Evolutionary conservation across 768 basidiomycete species (phyloP).

Genomic region (Pilatotrama ljubarskyi): DNA sequence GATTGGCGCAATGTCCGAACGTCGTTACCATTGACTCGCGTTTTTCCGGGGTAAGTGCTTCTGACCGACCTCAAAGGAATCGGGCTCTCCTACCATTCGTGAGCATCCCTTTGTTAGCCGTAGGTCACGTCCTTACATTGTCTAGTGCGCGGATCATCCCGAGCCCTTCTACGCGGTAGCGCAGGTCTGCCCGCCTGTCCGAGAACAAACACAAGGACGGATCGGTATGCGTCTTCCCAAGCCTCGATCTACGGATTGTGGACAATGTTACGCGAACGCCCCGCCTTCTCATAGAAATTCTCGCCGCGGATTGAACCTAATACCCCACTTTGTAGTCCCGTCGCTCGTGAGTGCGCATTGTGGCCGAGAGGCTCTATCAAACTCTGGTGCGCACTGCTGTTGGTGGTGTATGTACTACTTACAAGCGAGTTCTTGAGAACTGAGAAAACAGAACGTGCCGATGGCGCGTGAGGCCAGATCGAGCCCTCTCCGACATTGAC

Average conservation of each 20-base stretch:
- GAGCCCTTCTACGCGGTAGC: not conserved
- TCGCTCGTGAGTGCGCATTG: not conserved
- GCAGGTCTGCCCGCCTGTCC: not conserved
- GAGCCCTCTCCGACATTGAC: not conserved
- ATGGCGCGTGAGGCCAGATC: not conserved
- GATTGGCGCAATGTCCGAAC: conserved; percentile 12
- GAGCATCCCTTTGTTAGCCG: conserved; percentile 1
- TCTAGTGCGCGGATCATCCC: conserved; percentile 10
- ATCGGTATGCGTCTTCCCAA: conserved; percentile 3
- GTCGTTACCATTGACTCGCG: conserved; percentile 1
- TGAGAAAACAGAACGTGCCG: no score
- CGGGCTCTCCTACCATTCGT: not conserved
- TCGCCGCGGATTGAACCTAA: not conserved
- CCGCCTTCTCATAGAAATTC: not conserved
- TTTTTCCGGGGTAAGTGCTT: not conserved
- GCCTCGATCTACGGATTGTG: not conserved
- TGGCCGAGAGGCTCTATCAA: not conserved
- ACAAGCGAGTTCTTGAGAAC: not conserved
- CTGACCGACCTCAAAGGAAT: not conserved
- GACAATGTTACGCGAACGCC: conserved; percentile 1
- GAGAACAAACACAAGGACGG: conserved; percentile 4
- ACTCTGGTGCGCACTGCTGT: not conserved
- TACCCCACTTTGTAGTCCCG: not conserved
- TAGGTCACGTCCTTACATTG: conserved; percentile 4
- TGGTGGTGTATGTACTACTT: no score